These are phyloP conservation scores for Ilex paraguariensis DNA, from an alignment of 305 asterid genomes.

Conservation along the genomic window DNA sequence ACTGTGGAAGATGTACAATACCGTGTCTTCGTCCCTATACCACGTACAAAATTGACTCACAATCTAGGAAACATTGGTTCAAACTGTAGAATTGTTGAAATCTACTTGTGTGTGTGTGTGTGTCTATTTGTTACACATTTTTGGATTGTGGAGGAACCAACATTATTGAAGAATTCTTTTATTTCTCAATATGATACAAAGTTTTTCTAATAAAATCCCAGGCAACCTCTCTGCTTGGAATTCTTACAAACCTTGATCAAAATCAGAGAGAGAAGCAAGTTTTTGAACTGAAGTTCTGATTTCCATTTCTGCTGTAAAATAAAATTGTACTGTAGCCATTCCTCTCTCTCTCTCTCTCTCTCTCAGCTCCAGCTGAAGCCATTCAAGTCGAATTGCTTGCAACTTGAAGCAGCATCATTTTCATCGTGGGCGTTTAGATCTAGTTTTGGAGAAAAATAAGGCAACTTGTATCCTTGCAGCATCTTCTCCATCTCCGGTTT, in stretches of 20 bases:
- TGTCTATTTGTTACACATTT: too few relatives aligned
- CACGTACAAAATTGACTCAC: too few relatives aligned
- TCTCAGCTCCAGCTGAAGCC: constrained; percentile 63
- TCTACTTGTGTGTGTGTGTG: too few relatives aligned
- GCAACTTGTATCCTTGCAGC: constrained; percentile 33
- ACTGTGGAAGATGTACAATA: too few relatives aligned
- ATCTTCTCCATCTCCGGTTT: constrained; percentile 40
- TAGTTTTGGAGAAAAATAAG: constrained; percentile 46
- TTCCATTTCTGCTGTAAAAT: neutral
- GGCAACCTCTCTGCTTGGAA: neutral
- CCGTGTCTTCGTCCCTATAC: too few relatives aligned
- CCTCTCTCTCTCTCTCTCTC: neutral
- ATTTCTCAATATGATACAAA: too few relatives aligned
- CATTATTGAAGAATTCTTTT: too few relatives aligned
- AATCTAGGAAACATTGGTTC: too few relatives aligned
- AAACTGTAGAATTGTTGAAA: too few relatives aligned
- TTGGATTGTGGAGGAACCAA: too few relatives aligned
- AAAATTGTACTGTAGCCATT: neutral
- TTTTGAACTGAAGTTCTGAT: neutral
- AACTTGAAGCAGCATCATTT: constrained; percentile 49
- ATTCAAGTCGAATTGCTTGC: constrained; percentile 70
- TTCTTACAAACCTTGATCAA: neutral
- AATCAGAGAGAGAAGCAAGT: neutral
- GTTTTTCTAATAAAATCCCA: neutral
- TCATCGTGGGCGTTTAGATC: constrained; percentile 65